phyloP scores from a whole-genome alignment of 768 basidiomycete genomes.

The Russula virescens region DNA sequence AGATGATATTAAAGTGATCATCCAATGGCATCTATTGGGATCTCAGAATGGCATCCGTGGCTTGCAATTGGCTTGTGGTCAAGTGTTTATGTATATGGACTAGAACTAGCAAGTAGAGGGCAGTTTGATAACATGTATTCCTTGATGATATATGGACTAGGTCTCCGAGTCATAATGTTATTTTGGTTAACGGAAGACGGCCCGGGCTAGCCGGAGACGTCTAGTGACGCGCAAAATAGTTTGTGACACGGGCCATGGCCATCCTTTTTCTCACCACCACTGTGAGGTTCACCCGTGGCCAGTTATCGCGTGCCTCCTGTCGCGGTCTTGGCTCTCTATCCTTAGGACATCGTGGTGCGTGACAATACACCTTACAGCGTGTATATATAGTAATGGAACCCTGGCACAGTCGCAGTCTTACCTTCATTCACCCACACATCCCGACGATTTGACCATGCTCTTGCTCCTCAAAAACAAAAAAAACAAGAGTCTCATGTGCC shows the following conservation, averaged over 20 bases:
- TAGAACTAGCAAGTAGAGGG: background rate
- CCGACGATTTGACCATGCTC: constrained; percentile 19
- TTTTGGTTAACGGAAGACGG: background rate
- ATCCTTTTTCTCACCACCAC: constrained; percentile 4
- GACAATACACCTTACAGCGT: background rate
- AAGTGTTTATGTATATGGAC: background rate
- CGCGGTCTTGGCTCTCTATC: background rate
- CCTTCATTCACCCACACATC: constrained; percentile 8
- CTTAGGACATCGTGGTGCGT: background rate
- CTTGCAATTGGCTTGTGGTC: background rate
- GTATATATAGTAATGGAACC: background rate
- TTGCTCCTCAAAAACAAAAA: constrained; percentile 4
- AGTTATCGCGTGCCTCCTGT: background rate
- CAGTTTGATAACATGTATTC: background rate
- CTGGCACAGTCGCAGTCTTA: constrained; percentile 2
- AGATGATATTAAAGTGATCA: constrained; percentile 71
- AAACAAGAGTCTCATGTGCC: background rate
- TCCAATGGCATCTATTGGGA: background rate
- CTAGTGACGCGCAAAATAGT: background rate
- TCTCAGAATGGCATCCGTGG: background rate
- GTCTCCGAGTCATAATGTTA: no score
- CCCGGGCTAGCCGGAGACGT: background rate
- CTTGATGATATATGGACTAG: no score
- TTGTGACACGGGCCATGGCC: background rate
- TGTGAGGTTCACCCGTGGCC: background rate